Conservation (phyloP, 176 grass and related monocot species). For the Tillandsia fasciculata region DNA sequence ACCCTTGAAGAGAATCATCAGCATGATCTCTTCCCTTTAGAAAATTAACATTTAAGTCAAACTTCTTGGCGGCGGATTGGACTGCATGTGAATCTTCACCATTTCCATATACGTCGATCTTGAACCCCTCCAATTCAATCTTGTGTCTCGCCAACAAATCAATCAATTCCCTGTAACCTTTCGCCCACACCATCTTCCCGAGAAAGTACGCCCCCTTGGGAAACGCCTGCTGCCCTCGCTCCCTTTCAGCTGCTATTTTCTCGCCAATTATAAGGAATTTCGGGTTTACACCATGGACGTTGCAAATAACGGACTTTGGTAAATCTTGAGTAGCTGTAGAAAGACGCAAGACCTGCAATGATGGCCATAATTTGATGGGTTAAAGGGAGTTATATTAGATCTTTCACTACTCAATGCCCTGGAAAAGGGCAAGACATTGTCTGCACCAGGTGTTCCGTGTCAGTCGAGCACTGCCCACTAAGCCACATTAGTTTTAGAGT, state of each 20-base stretch:
- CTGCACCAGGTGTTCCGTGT: too few species aligned
- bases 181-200: slow-evolving; percentile 97
- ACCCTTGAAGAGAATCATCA: slow-evolving; percentile 81
- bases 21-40: slow-evolving; percentile 76
- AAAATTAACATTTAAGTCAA: slow-evolving; percentile 71
- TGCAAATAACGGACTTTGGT: slow-evolving; percentile 81
- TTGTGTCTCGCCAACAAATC: slow-evolving; percentile 73
- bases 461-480: too few species aligned
- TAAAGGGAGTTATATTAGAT: not conserved
- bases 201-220: slow-evolving; percentile 81
- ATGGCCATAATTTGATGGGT: slow-evolving; percentile 26
- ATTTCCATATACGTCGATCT: slow-evolving; percentile 71
- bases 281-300: slow-evolving; percentile 83
- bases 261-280: slow-evolving; percentile 77
- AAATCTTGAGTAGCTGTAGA: slow-evolving; percentile 82
- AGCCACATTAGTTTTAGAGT: too few species aligned
- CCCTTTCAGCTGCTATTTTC: slow-evolving; percentile 52
- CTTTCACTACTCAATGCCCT: too few species aligned
- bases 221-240: slow-evolving; percentile 43
- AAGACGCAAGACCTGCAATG: slow-evolving; percentile 71
- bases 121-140: slow-evolving; percentile 45
- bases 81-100: slow-evolving; percentile 69
- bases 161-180: slow-evolving; percentile 79
- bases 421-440: too few species aligned
- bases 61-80: slow-evolving; percentile 49